These are phyloP conservation scores for Zygnema circumcarinatum DNA, from an alignment of 139 green algal species.

Conservation along the genomic window DNA sequence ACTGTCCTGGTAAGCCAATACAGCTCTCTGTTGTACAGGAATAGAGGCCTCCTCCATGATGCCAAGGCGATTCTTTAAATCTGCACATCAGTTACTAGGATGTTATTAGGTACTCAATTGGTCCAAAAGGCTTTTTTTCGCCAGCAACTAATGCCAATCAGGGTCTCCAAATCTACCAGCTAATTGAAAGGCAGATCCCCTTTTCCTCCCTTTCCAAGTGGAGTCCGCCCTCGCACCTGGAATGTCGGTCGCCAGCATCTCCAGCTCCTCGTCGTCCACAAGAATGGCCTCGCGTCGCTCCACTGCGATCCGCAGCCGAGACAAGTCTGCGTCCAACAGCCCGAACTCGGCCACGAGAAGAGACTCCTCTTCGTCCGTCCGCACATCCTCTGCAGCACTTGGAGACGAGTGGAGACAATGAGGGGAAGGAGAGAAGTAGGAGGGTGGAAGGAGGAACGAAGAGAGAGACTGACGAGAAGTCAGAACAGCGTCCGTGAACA, in stretches of 20 bases:
- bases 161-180: no score
- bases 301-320: conserved; percentile 66
- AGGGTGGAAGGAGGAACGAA: conserved; percentile 1
- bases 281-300: conserved; percentile 63
- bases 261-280: conserved; percentile 79
- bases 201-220: conserved; percentile 1
- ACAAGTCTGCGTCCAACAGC: conserved; percentile 81
- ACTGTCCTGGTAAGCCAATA: conserved; percentile 22
- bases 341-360: conserved; percentile 89
- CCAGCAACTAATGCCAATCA: no score
- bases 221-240: no score
- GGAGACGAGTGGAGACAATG: background rate
- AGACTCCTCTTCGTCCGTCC: conserved; percentile 77
- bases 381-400: conserved; percentile 43
- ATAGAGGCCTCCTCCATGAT: conserved; percentile 58
- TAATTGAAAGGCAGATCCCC: no score
- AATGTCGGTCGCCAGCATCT: conserved; percentile 67
- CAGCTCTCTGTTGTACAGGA: conserved; percentile 23
- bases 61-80: conserved; percentile 58
- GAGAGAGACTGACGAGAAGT: background rate
- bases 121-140: no score
- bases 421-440: background rate
- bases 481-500: no score
- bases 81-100: no score
- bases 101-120: no score